Base-by-base conservation (phyloP, 2,329 filamentous ascomycete species). In the Juglanconis juglandina region DNA sequence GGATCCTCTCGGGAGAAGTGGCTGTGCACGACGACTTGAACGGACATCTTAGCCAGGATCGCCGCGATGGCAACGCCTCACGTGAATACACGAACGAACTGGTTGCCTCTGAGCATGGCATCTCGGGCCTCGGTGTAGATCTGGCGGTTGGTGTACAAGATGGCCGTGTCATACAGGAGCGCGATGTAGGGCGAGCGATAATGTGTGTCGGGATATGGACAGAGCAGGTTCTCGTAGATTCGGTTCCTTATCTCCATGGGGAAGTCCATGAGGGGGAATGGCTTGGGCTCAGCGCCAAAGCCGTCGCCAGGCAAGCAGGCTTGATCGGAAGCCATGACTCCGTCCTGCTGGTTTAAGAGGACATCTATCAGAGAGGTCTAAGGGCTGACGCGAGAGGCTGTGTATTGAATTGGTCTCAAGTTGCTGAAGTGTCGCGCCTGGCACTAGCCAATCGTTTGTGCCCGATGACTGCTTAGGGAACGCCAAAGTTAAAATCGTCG, bases 121-220 rank as follows among this genome's bases (percentile, higher is more conserved):
- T 55, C 60, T 5, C 41, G 49, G 30, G 60, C 60, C 11, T 62
- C 60, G 2, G 39, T 13, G 13, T 62, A 30, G 17, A 62, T 17
- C 17, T 62, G 60, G 41, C 41, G 56, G 39, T 44, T 59, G 56
- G 47, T 34, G 10, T 41, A 52, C 13, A 62, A 46, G n/a, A 62
- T 34, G 46, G 60, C 9, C 24, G 60, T 17, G 13, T 59, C 13
- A 14, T 35, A 53, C 3, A 42, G 24, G 24, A 13, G 37, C 3
- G 51, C 37, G 37, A 53, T 42, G n/a, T 13, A 2, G 17, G 37
- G 24, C 30, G 32, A 24, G 32, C 7, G 41, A 3, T 24, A 11
- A 8, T 14, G 32, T 3, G 3, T 11, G 30, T 46, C 2, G 14
- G 52, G 41, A 14, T 54, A n/a, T 2, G 52, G 52, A 30, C 60